Conservation (phyloP, 164 flowering plant genomes). For the Taxillus chinensis region DNA sequence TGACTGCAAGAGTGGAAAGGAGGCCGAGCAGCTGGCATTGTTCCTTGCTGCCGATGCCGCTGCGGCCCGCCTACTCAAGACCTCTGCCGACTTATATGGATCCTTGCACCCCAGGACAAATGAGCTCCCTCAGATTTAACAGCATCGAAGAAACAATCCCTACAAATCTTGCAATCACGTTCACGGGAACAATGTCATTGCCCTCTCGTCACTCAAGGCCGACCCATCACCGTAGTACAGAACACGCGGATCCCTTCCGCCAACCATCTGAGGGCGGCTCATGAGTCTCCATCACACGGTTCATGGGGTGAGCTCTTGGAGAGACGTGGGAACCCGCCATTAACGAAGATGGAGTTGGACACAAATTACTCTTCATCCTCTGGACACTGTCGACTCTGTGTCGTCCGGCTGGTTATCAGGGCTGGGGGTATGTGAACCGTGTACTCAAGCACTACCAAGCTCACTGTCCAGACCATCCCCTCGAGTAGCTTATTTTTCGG, state of each 20-base stretch:
- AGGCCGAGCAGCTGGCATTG: slow-evolving; percentile 4
- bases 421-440: slow-evolving; percentile 54
- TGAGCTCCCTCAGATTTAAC: slow-evolving; percentile 37
- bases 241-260: slow-evolving; percentile 53
- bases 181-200: slow-evolving; percentile 52
- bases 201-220: slow-evolving; percentile 66
- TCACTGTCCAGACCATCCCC: slow-evolving; percentile 72
- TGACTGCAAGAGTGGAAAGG: slow-evolving; percentile 38
- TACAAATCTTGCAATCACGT: slow-evolving; percentile 59
- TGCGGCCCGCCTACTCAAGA: slow-evolving; percentile 26
- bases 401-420: slow-evolving; percentile 56
- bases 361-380: slow-evolving; percentile 69
- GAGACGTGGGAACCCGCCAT: slow-evolving; percentile 54
- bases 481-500: slow-evolving; percentile 41
- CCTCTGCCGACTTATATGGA: slow-evolving; percentile 39
- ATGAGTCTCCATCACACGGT: slow-evolving; percentile 60
- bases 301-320: slow-evolving; percentile 65
- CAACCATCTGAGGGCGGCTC: slow-evolving; percentile 64
- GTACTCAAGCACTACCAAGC: slow-evolving; percentile 35
- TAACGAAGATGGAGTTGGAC: slow-evolving; percentile 51
- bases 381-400: slow-evolving; percentile 31
- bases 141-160: slow-evolving; percentile 60
- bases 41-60: too few relatives aligned
- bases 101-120: slow-evolving; percentile 72
- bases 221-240: slow-evolving; percentile 55